Percentiles rank a stretch among this genome's conserved stretches.
These are phyloP conservation scores for Fusarium sp. DNA, from an alignment of 2,329 filamentous ascomycete species.

Conservation along the genomic window DNA sequence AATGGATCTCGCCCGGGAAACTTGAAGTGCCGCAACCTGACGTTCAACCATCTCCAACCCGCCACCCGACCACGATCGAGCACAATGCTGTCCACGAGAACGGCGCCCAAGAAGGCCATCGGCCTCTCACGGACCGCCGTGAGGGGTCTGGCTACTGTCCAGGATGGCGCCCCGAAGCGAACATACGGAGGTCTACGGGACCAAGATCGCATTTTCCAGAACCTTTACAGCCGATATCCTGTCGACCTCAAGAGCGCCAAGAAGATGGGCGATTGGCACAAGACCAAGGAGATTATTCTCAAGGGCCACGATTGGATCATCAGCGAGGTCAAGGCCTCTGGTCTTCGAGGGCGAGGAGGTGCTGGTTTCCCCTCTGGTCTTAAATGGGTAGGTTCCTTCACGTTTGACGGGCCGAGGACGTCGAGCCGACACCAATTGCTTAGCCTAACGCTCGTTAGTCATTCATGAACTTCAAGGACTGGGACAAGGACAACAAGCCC, in stretches of 20 bases:
- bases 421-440: conserved; percentile 36
- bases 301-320: conserved; percentile 99
- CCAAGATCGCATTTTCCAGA: conserved; percentile 99
- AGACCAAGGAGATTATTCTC: conserved; percentile 96
- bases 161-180: conserved; percentile 75
- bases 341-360: conserved; percentile 93
- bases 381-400: conserved; percentile 84
- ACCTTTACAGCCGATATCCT: conserved; percentile 93
- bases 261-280: conserved; percentile 99
- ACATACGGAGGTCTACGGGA: conserved; percentile 89
- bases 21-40: conserved; percentile 51
- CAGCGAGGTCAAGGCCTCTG: conserved; percentile 94
- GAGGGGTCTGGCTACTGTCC: conserved; percentile 82
- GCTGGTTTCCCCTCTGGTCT: conserved; percentile 97
- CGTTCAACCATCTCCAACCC: conserved; percentile 45
- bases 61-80: conserved; percentile 47
- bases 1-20: conserved; percentile 46
- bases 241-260: conserved; percentile 91
- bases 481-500: conserved; percentile 97
- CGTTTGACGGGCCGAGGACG: conserved; percentile 15
- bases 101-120: conserved; percentile 52
- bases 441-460: conserved; percentile 65
- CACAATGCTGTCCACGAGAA: conserved; percentile 58
- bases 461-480: conserved; percentile 99
- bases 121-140: conserved; percentile 56